phyloP scores from a whole-genome alignment of 2,329 filamentous ascomycete species.

The Fusarium mundagurra region DNA sequence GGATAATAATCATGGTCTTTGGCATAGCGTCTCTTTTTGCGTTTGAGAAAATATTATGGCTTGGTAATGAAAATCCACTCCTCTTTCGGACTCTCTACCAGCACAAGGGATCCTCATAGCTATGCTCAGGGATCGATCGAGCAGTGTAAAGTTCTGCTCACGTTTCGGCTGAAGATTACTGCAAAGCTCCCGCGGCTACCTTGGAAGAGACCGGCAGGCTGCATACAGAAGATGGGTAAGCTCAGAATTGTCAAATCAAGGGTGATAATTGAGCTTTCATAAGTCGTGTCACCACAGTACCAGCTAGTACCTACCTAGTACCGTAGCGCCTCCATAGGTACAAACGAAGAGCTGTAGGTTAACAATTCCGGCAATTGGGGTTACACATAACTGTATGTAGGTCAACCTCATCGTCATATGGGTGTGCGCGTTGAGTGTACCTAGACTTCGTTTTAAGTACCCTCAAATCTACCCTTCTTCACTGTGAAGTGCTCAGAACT shows the following conservation, averaged over 20 bases:
- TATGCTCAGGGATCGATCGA: neutral
- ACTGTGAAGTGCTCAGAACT: neutral
- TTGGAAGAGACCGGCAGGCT: neutral
- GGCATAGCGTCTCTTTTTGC: neutral
- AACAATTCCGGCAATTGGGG: neutral
- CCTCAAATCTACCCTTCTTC: neutral
- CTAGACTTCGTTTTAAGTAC: neutral
- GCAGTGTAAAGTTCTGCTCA: neutral
- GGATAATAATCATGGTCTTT: neutral
- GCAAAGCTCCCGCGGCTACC: neutral
- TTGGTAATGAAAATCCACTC: neutral
- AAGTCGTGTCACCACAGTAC: conserved; percentile 2
- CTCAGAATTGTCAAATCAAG: conserved; percentile 7
- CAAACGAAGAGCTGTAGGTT: neutral
- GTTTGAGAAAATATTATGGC: neutral
- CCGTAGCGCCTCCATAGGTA: neutral
- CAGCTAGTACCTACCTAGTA: conserved; percentile 7
- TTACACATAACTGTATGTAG: neutral
- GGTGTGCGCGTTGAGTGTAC: neutral
- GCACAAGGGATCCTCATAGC: neutral
- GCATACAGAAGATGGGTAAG: neutral
- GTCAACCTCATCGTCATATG: neutral
- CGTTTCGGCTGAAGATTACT: neutral
- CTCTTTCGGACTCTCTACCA: neutral
- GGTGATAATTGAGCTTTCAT: neutral